These are phyloP conservation scores for Friedmanniomyces endolithicus DNA, from an alignment of 495 filamentous ascomycete genomes.

Conservation along the genomic window DNA sequence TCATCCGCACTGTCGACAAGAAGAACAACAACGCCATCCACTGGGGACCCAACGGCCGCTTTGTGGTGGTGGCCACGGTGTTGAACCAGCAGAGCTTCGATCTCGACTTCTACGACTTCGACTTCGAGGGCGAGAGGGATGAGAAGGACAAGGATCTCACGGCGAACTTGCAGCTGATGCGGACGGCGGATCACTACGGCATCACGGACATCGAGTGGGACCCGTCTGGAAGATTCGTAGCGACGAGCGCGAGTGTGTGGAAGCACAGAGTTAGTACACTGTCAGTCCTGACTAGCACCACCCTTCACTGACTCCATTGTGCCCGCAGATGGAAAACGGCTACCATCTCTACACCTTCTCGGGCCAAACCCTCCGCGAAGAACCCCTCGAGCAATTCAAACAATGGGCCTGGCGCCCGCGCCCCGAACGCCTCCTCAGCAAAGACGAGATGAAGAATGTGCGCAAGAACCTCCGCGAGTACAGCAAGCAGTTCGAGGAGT, in stretches of 20 bases:
- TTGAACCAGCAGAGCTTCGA: constrained; percentile 86
- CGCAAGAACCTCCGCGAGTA: constrained; percentile 98
- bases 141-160: constrained; percentile 87
- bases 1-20: constrained; percentile 85
- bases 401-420: constrained; percentile 91
- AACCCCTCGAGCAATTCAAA: constrained; percentile 93
- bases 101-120: constrained; percentile 92
- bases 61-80: constrained; percentile 85
- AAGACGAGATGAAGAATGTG: constrained; percentile 91
- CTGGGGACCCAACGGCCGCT: constrained; percentile 96
- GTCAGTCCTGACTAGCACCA: not conserved
- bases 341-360: constrained; percentile 97
- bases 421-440: constrained; percentile 72
- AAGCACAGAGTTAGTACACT: constrained; percentile 68
- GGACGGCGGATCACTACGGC: constrained; percentile 86
- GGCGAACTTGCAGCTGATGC: constrained; percentile 88
- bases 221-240: constrained; percentile 84
- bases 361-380: constrained; percentile 77
- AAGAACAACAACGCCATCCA: constrained; percentile 99
- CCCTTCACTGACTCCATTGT: not conserved
- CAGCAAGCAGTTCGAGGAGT: constrained; percentile 84
- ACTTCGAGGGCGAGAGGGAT: constrained; percentile 92
- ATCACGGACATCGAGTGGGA: constrained; percentile 98
- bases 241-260: constrained; percentile 83
- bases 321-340: constrained; percentile 84